Evolutionary conservation across 345 rosid species (phyloP), one percentile per base, ranked within the genome.

Genomic region (Eucalyptus guilfoylei): DNA sequence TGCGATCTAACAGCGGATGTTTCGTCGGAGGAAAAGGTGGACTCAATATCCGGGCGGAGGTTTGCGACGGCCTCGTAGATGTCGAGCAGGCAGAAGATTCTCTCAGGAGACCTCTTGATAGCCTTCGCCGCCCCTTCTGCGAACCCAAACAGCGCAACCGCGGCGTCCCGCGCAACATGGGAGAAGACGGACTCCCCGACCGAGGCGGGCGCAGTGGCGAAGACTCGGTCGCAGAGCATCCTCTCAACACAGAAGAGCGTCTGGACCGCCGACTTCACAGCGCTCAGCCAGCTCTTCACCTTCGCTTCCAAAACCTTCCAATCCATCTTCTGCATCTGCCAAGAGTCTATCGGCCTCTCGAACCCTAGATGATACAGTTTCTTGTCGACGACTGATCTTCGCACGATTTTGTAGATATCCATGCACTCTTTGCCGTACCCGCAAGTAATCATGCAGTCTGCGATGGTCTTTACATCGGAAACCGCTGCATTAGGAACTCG

Each of bases 351-450:
- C 16, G 19, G 11, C 40, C 34, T 16, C 48, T 60, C 55, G 7
- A 89, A 12, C 49, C 90, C 90, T 28, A 64, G n/a, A 37, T 44
- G 67, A 55, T 15, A n/a, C 67, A 89, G 32, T 14, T 52, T 88
- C 48, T 89, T 48, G 16, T 87, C 88, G 44, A 87, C 72, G 47
- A 89, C 67, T 9, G 88, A 89, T 86, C 80, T 87, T 44, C 90
- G 42, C 30, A 87, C 86, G 12, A 58, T 19, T 47, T 89, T 69
- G 49, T 86, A 89, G 67, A 86, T 17, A 13, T 34, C 54, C 24
- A 89, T 45, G 86, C 88, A 87, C 58, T 89, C 90, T 72, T 87
- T 87, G 32, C 88, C 80, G 42, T 89, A 89, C 28, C 90, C 88
- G 4, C 69, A 50, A 16, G 72, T 76, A 16, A 50, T 50, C 54